Evolutionary conservation across 345 rosid genomes (phyloP).

Genomic region (Arabis alpina): DNA sequence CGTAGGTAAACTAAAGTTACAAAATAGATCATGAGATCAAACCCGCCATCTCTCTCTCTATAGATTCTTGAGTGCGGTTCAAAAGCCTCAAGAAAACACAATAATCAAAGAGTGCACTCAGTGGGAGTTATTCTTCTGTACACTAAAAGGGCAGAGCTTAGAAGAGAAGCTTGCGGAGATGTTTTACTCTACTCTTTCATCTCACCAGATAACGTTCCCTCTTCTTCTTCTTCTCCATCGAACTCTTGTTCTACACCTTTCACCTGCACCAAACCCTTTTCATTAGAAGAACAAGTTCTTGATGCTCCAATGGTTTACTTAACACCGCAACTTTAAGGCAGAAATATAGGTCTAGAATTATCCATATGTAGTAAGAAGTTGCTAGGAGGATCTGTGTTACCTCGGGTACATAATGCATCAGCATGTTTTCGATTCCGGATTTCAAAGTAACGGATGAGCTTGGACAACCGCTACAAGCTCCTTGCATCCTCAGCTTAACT

Average conservation of each 20-base stretch:
- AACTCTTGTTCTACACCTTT: constrained; percentile 89
- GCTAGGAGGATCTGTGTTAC: constrained; percentile 47
- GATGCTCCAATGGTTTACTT: constrained; percentile 6
- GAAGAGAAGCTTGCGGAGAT: constrained; percentile 14
- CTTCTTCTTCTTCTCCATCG: constrained; percentile 72
- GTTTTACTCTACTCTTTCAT: constrained; percentile 49
- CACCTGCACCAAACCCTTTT: constrained; percentile 54
- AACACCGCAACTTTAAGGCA: neutral
- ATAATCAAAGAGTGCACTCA: constrained; percentile 21
- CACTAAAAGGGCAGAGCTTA: constrained; percentile 22
- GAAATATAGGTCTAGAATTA: neutral
- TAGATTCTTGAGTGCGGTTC: neutral
- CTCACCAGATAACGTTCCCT: constrained; percentile 54
- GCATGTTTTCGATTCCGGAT: constrained; percentile 98
- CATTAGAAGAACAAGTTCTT: constrained; percentile 12
- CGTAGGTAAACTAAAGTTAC: constrained; percentile 24
- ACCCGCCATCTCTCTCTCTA: no score
- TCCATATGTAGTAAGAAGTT: constrained; percentile 4
- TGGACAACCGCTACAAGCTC: constrained; percentile 99
- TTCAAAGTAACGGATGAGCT: constrained; percentile 96
- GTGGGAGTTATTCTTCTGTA: constrained; percentile 30
- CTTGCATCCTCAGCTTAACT: constrained; percentile 92
- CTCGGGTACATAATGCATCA: constrained; percentile 97
- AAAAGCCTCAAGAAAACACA: constrained; percentile 5
- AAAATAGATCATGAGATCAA: constrained; percentile 5